Evolutionary conservation across 805 yeast species (phyloP).

Genomic region (Saccharomyces jurei): DNA sequence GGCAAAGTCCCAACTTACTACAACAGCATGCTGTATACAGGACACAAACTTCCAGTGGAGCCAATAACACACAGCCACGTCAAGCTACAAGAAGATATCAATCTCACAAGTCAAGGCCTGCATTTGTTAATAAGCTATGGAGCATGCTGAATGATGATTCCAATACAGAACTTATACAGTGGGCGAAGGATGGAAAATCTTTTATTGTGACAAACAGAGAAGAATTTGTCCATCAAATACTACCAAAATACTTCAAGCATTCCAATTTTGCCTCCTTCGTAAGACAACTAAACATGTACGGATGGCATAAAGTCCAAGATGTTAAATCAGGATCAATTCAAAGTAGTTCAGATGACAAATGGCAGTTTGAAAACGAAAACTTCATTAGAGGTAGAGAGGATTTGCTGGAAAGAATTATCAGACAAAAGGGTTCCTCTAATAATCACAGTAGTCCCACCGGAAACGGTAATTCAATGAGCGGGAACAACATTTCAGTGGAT

Average conservation of each 20-base stretch:
- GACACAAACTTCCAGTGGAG: background rate
- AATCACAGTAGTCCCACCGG: slow-evolving; percentile 18
- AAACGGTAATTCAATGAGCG: slow-evolving; percentile 3
- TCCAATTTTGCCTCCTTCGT: slow-evolving; percentile 93
- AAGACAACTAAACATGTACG: slow-evolving; percentile 94
- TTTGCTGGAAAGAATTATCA: slow-evolving; percentile 71
- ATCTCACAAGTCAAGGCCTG: slow-evolving; percentile 57
- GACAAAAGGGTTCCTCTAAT: slow-evolving; percentile 43
- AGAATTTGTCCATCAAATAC: slow-evolving; percentile 64
- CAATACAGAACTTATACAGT: slow-evolving; percentile 64
- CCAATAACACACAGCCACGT: background rate
- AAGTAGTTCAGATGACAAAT: slow-evolving; percentile 59
- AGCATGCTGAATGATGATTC: slow-evolving; percentile 80
- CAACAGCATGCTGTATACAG: slow-evolving; percentile 1
- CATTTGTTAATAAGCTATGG: slow-evolving; percentile 92
- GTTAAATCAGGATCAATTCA: slow-evolving; percentile 65
- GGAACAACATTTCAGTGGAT: background rate
- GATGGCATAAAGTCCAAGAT: slow-evolving; percentile 98
- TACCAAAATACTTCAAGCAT: slow-evolving; percentile 93
- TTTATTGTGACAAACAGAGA: slow-evolving; percentile 83
- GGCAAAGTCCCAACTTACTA: slow-evolving; percentile 3
- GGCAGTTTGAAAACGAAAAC: slow-evolving; percentile 82
- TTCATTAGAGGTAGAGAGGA: slow-evolving; percentile 76
- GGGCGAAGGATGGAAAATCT: slow-evolving; percentile 81
- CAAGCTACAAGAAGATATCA: slow-evolving; percentile 10